A percentile compares a stretch with the other conserved stretches of the same genome.
These are phyloP conservation scores for Phlyctochytrium arcticum DNA, from an alignment of 192 early-diverging fungal species.

Conservation along the genomic window DNA sequence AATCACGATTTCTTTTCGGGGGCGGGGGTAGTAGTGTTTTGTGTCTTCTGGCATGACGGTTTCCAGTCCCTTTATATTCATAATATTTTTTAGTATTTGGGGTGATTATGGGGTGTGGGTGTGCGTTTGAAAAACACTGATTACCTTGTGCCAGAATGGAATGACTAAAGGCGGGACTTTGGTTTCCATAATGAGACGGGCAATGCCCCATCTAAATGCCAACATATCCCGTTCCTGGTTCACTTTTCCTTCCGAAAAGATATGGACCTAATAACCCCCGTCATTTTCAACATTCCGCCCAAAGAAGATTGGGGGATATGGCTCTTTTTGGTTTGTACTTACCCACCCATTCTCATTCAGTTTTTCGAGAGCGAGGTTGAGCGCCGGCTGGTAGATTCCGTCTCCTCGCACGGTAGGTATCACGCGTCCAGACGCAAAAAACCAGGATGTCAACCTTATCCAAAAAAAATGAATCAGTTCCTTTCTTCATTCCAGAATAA, in stretches of 20 bases:
- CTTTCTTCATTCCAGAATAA: too few relatives aligned
- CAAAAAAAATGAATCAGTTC: neutral
- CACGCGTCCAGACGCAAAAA: conserved; percentile 74
- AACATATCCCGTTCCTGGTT: conserved; percentile 38
- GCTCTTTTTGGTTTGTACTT: neutral
- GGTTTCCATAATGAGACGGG: conserved; percentile 79
- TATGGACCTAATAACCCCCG: conserved; percentile 65
- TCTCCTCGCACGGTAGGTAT: conserved; percentile 78
- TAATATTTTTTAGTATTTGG: neutral
- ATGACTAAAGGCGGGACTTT: conserved; percentile 64
- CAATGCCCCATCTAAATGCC: conserved; percentile 85
- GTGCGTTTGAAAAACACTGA: neutral
- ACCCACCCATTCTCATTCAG: conserved; percentile 69
- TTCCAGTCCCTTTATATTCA: conserved; percentile 22
- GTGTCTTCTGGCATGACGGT: conserved; percentile 40
- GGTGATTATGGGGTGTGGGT: too few relatives aligned
- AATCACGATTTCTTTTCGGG: conserved; percentile 58
- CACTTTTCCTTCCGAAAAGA: conserved; percentile 75
- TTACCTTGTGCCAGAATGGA: conserved; percentile 66
- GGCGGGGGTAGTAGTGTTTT: conserved; percentile 45
- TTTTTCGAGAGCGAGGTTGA: conserved; percentile 71
- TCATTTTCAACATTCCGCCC: too few relatives aligned
- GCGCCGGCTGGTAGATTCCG: conserved; percentile 79
- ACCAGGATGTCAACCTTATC: conserved; percentile 17
- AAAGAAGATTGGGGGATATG: neutral